Conservation (phyloP, 148 eudicot species). For the Amaranthus cruentus region DNA sequence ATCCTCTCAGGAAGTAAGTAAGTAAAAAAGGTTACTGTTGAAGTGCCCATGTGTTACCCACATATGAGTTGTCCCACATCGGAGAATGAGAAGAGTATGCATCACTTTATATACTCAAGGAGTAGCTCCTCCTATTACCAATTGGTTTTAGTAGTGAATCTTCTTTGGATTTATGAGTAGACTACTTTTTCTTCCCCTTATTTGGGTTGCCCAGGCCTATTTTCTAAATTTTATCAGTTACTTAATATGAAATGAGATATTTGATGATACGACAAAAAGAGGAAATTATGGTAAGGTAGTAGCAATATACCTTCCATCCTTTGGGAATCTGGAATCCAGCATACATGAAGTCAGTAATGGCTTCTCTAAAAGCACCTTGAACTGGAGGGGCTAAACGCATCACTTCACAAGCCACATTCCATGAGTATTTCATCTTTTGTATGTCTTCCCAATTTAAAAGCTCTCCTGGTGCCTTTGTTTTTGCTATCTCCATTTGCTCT, state of each 20-base stretch:
- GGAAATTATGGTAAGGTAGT: background rate
- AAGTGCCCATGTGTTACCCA: no score
- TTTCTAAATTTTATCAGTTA: no score
- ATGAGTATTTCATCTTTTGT: constrained; percentile 33
- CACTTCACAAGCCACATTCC: constrained; percentile 35
- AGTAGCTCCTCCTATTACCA: no score
- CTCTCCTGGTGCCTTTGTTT: constrained; percentile 22
- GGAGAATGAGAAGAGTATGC: no score
- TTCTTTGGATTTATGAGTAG: no score
- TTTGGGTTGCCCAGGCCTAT: no score
- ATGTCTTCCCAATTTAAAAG: constrained; percentile 30
- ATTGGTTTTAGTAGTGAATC: no score
- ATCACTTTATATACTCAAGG: no score
- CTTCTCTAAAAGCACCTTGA: constrained; percentile 31
- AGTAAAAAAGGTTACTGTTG: no score
- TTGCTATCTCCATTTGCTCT: constrained; percentile 40
- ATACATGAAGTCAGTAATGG: constrained; percentile 27
- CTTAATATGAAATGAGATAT: background rate
- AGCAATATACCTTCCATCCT: constrained; percentile 30
- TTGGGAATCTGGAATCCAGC: constrained; percentile 31
- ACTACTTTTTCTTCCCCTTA: no score
- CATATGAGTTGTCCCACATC: no score
- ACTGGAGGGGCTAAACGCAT: constrained; percentile 32
- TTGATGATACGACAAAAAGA: background rate
- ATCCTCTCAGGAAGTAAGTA: no score